Evolutionary conservation across 2,329 filamentous ascomycete genomes (phyloP).

Genomic region (Penicillium concentricum): DNA sequence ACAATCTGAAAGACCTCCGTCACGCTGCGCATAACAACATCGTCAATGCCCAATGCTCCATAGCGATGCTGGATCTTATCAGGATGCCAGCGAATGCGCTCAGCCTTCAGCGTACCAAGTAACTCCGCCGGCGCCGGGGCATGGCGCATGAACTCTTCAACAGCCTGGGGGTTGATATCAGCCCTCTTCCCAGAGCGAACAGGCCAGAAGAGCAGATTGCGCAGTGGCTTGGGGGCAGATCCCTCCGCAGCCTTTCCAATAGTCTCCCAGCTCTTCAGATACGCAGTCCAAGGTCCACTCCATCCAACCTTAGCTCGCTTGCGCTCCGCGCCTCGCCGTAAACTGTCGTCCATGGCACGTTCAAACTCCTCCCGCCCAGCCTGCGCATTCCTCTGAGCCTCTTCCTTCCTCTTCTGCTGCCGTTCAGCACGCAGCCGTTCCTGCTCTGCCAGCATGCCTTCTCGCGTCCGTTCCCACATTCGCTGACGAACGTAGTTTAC

Average conservation of each 20-base stretch:
- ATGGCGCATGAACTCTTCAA: conserved; percentile 68
- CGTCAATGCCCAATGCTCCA: conserved; percentile 67
- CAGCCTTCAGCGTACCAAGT: conserved; percentile 65
- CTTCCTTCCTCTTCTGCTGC: conserved; percentile 48
- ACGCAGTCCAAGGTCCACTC: conserved; percentile 63
- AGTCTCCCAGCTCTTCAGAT: conserved; percentile 63
- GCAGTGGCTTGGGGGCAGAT: conserved; percentile 26
- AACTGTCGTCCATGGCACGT: conserved; percentile 66
- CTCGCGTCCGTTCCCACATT: conserved; percentile 96
- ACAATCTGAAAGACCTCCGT: conserved; percentile 91
- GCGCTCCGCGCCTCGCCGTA: conserved; percentile 66
- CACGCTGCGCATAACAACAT: conserved; percentile 70
- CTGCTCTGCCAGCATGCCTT: conserved; percentile 76
- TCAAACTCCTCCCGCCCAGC: conserved; percentile 49
- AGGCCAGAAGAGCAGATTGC: conserved; percentile 67
- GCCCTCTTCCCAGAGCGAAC: conserved; percentile 59
- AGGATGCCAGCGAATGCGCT: conserved; percentile 93
- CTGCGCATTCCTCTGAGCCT: conserved; percentile 27
- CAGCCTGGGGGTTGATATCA: conserved; percentile 58
- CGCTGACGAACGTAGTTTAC: conserved; percentile 75
- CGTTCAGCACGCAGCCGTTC: conserved; percentile 58
- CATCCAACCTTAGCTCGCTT: conserved; percentile 41
- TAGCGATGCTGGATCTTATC: conserved; percentile 95
- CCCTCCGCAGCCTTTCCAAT: conserved; percentile 34
- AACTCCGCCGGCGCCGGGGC: conserved; percentile 45